phyloP scores from a whole-genome alignment of 108 stramenopile species.

The Pseudonitzschia multiseries region DNA sequence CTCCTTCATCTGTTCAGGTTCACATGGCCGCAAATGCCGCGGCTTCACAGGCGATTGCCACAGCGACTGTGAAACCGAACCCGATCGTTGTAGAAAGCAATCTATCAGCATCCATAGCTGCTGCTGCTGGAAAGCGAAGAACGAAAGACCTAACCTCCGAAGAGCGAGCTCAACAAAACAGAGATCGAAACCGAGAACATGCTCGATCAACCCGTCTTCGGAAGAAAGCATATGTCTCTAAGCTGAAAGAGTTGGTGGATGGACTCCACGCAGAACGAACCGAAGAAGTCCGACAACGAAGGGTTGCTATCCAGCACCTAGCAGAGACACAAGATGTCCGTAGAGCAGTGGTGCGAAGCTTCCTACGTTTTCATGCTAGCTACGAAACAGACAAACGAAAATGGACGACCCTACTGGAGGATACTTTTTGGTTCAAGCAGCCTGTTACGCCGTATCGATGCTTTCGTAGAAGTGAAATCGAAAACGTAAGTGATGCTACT shows the following conservation, averaged over 20 bases:
- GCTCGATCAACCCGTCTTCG: constrained; percentile 91
- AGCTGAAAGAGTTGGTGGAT: constrained; percentile 90
- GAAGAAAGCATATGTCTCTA: constrained; percentile 93
- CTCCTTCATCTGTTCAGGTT: constrained; percentile 29
- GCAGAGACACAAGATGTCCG: constrained; percentile 76
- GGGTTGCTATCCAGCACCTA: constrained; percentile 79
- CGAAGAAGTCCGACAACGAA: constrained; percentile 75
- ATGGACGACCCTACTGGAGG: constrained; percentile 78
- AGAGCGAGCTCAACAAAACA: constrained; percentile 71
- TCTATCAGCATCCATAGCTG: neutral
- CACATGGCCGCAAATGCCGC: constrained; percentile 44
- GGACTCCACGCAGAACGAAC: constrained; percentile 74
- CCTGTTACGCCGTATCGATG: constrained; percentile 88
- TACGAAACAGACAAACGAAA: constrained; percentile 61
- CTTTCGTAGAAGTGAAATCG: constrained; percentile 76
- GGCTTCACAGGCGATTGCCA: constrained; percentile 21
- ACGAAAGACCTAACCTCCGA: constrained; percentile 45
- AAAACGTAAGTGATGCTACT: constrained; percentile 60
- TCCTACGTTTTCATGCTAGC: constrained; percentile 61
- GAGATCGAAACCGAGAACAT: constrained; percentile 94
- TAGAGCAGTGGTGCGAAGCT: constrained; percentile 66
- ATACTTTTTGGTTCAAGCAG: constrained; percentile 77
- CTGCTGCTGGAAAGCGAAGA: constrained; percentile 11
- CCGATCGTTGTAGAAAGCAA: neutral
- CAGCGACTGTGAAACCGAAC: constrained; percentile 8